Evolutionary conservation across 2,329 filamentous ascomycete genomes (phyloP), one percentile per base, ranked within the genome.

Genomic region (Paecilomyces sp.): DNA sequence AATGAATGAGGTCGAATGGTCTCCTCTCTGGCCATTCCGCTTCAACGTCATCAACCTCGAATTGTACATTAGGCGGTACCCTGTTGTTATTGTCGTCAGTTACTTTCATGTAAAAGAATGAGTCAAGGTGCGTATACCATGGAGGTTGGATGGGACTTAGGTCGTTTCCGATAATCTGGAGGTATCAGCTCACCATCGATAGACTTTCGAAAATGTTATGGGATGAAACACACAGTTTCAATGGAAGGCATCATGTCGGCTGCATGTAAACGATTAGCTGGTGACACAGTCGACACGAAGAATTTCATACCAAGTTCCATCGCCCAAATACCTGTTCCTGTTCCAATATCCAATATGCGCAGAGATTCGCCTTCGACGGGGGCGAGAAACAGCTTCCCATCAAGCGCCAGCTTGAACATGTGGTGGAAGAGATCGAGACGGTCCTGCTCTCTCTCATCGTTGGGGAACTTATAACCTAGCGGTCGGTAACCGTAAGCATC

Each of bases 1-100:
- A 58, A 56, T 64, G 62, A 51, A 66, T 65, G 34, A 60, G 64
- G 55, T 66, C 64, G 57, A 65, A 66, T 15, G 50, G 53, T 31
- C 61, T 58, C 25, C 59, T 54, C 13, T 54, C 25, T 11, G 55
- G 55, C 64, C 64, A 66, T 13, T 64, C 60, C 7, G 54, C 54
- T 50, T 63, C 61, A 9, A 54, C 51, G 57, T 66, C 64, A 34
- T 64, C 58, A 47, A 66, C 57, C 41, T 63, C 62, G 55, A 65
- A 65, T 41, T 56, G 22, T n/a, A 57, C 62, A 58, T 66, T 66
- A 22, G 65, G 63, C 50, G 64, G 61, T 13, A 64, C 60, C 62
- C 62, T 55, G 22, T 34, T 51, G 18, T 15, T 33, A 8, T 34
- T 51, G 18, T 15, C 22, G 30, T 36, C 30, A 55, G 33, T 34